Base-by-base conservation (phyloP, 192 early-diverging fungal species). In the Coemansia sp. region DNA sequence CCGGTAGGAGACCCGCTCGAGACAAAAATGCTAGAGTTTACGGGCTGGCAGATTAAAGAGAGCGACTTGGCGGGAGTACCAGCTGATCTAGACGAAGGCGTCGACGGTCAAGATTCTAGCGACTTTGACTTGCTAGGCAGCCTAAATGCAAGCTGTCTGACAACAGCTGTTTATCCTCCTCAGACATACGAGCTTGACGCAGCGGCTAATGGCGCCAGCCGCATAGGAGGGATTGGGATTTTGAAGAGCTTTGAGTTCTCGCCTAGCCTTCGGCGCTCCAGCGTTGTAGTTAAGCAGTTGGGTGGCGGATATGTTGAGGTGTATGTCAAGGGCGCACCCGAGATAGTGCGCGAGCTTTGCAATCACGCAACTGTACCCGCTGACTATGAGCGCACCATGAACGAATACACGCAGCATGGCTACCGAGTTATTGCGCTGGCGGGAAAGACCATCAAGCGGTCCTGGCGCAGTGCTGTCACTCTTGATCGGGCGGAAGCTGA, bases 291-390 rank as follows among this genome's bases (percentile, higher is more conserved):
- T 2, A 78, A 80, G 62, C 70, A 63, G 1, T 56, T 82, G 1
- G 46, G 64, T n/a, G 45, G 68, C 56, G 1, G 5, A 27, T 15
- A 9, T 8, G 23, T 32, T 14, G 38, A 48, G 4, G 83, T 88
- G 5, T 99, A 88, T 69, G 89, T 90, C 11, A 99, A 99, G 77
- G 97, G 97, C 3, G 97, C 97, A 0, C 97, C 97, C 2, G 97
- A 99, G 69, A 88, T 86, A 3, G 88, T 99, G 81, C 67, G 76
- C 17, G 74, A 82, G 15, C 86, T 99, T 42, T 99, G 97, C 51
- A 48, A 37, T 29, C 78, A 85, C 27, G 85, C 83, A 11, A 80
- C 92, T 2, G 42, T 99, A 14, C 97, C 97, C 0, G 27, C 53
- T 5, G 85, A 98, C 60, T 95, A 88, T 51, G 69, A 86, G 30